Evolutionary conservation across 345 rosid genomes (phyloP).

Genomic region (Eucalyptus erythrocorys): DNA sequence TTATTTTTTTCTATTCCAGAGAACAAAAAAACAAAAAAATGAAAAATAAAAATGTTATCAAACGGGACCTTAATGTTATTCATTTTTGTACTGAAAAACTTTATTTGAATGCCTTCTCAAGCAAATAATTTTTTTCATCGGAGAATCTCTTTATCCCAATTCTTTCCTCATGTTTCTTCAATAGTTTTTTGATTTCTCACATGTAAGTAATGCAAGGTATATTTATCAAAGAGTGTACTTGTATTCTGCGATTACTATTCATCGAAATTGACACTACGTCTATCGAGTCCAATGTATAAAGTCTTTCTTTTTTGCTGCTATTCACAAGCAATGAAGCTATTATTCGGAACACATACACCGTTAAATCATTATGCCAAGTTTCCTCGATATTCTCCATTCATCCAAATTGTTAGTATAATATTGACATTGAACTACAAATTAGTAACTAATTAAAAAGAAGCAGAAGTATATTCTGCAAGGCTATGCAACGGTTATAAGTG

Average conservation of each 20-base stretch:
- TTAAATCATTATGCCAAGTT: not conserved
- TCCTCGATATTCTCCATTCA: not conserved
- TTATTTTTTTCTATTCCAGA: too few relatives aligned
- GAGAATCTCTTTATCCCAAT: too few relatives aligned
- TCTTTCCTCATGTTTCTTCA: too few relatives aligned
- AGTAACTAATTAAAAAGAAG: not conserved
- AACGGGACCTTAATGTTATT: too few relatives aligned
- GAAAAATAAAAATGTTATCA: too few relatives aligned
- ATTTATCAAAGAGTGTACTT: too few relatives aligned
- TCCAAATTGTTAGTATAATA: not conserved
- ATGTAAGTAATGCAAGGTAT: rapidly evolving
- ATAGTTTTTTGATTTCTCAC: too few relatives aligned
- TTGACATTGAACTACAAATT: not conserved
- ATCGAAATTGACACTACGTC: not conserved
- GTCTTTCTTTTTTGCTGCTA: not conserved
- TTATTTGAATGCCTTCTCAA: rapidly evolving
- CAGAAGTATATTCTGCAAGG: not conserved
- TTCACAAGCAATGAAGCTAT: not conserved
- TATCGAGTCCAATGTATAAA: not conserved
- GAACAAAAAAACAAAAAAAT: too few relatives aligned
- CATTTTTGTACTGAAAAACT: rapidly evolving
- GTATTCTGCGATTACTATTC: too few relatives aligned
- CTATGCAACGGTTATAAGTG: not conserved
- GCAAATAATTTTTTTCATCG: too few relatives aligned
- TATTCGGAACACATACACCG: not conserved